Percentiles rank a stretch among this genome's conserved stretches.
These are phyloP conservation scores for Dactylella cylindrospora DNA, from an alignment of 2,329 filamentous ascomycete genomes.

Conservation along the genomic window DNA sequence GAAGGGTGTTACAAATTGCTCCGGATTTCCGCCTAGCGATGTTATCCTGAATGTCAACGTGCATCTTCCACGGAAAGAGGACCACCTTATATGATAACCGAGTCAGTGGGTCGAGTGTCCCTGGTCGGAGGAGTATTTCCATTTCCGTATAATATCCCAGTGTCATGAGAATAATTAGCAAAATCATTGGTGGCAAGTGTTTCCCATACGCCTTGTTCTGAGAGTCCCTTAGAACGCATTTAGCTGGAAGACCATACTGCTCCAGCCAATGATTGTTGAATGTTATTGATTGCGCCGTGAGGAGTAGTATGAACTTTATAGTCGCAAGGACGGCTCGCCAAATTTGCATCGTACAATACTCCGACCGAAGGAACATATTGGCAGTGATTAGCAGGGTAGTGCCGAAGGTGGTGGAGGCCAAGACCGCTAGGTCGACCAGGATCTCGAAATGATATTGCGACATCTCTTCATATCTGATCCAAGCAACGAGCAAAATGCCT, in stretches of 20 bases:
- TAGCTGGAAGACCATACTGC: background rate
- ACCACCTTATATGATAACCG: background rate
- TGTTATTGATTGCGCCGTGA: background rate
- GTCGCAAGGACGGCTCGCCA: conserved; percentile 4
- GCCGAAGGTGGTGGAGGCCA: conserved; percentile 5
- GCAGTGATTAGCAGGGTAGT: conserved; percentile 4
- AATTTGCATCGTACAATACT: background rate
- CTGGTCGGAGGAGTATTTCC: background rate
- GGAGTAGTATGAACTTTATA: conserved; percentile 1
- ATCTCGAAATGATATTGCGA: conserved; percentile 12
- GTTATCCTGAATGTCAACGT: background rate
- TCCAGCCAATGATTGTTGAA: background rate
- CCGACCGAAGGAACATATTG: background rate
- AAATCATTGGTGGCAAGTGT: background rate
- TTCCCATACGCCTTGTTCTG: background rate
- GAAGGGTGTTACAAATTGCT: background rate
- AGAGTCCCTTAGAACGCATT: background rate
- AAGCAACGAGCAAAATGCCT: conserved; percentile 2
- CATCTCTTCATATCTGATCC: background rate
- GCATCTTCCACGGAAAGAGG: conserved; percentile 1
- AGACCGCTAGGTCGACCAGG: background rate
- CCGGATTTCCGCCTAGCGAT: background rate
- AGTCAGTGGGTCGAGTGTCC: background rate
- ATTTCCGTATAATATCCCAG: conserved; percentile 3
- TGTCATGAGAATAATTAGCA: background rate